phyloP scores from a whole-genome alignment of 805 yeast genomes.

The Cyberlindnera maritima region DNA sequence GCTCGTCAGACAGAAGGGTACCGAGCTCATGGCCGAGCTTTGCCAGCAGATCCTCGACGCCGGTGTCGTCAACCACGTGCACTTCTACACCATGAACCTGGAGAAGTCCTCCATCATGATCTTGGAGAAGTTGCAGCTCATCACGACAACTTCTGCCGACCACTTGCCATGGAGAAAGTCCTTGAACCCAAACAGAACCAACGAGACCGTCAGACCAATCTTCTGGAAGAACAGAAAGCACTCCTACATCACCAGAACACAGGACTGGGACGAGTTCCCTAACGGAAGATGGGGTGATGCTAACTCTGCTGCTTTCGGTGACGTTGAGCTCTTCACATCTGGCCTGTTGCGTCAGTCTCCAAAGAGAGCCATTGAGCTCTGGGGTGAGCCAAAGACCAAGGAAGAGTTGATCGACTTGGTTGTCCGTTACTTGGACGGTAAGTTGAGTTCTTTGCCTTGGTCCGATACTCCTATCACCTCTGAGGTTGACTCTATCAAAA shows the following conservation, averaged over 20 bases:
- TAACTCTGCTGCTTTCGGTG: slow-evolving; percentile 95
- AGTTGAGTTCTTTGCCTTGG: slow-evolving; percentile 83
- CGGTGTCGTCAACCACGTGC: slow-evolving; percentile 79
- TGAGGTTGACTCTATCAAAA: slow-evolving; percentile 65
- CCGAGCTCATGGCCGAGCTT: slow-evolving; percentile 79
- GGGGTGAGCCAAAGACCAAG: slow-evolving; percentile 76
- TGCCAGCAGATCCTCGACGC: slow-evolving; percentile 69
- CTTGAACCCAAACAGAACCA: slow-evolving; percentile 71
- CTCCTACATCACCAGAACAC: slow-evolving; percentile 83
- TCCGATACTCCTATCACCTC: slow-evolving; percentile 83
- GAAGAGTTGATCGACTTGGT: slow-evolving; percentile 64
- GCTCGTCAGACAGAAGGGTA: slow-evolving; percentile 81
- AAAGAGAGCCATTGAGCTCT: slow-evolving; percentile 73
- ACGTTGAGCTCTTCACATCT: slow-evolving; percentile 76
- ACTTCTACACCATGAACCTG: slow-evolving; percentile 96
- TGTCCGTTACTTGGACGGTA: slow-evolving; percentile 67
- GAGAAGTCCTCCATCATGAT: slow-evolving; percentile 90
- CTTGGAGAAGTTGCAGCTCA: slow-evolving; percentile 66
- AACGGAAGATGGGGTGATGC: slow-evolving; percentile 99
- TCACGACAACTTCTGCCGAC: slow-evolving; percentile 34
- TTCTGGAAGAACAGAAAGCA: slow-evolving; percentile 95
- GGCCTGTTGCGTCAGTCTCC: slow-evolving; percentile 80
- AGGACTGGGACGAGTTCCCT: slow-evolving; percentile 97
- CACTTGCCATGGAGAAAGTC: slow-evolving; percentile 89
- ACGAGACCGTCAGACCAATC: slow-evolving; percentile 87